Conservation (phyloP, 106 monocot species). For the Dioscorea zingiberensis region DNA sequence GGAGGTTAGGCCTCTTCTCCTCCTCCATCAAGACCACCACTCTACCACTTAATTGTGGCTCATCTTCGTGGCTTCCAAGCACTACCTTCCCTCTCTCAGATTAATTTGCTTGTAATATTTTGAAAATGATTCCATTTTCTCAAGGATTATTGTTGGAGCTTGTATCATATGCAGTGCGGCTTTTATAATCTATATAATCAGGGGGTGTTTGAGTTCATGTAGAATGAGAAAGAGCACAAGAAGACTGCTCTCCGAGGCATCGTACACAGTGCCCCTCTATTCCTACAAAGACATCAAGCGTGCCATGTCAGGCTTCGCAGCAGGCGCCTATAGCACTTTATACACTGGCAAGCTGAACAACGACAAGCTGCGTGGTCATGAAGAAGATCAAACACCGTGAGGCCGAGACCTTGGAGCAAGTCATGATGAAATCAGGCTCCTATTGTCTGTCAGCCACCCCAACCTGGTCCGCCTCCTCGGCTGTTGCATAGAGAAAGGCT, state of each 20-base stretch:
- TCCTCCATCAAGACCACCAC: too few relatives aligned
- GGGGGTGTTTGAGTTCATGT: constrained; percentile 9
- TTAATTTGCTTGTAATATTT: too few relatives aligned
- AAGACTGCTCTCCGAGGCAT: constrained; percentile 49
- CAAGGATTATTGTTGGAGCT: constrained; percentile 49
- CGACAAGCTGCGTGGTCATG: constrained; percentile 35
- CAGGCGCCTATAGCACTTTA: constrained; percentile 64
- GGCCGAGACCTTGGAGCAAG: constrained; percentile 40
- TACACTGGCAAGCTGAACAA: constrained; percentile 49
- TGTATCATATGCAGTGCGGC: constrained; percentile 9
- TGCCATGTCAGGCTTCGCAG: constrained; percentile 56
- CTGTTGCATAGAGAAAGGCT: constrained; percentile 62
- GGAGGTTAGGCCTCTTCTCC: too few relatives aligned
- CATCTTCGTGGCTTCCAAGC: too few relatives aligned
- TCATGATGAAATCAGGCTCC: constrained; percentile 73
- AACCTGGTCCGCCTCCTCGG: constrained; percentile 60
- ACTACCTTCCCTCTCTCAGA: too few relatives aligned
- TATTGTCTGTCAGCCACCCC: constrained; percentile 61
- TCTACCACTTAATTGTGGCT: too few relatives aligned
- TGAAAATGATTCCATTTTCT: too few relatives aligned
- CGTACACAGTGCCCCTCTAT: constrained; percentile 50
- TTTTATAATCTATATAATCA: constrained; percentile 25
- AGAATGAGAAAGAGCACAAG: constrained; percentile 14
- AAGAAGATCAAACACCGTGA: constrained; percentile 49
- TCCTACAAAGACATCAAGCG: constrained; percentile 49